These are phyloP conservation scores for Oryza longistaminata DNA, from an alignment of 176 grass and related monocot species.

Conservation along the genomic window DNA sequence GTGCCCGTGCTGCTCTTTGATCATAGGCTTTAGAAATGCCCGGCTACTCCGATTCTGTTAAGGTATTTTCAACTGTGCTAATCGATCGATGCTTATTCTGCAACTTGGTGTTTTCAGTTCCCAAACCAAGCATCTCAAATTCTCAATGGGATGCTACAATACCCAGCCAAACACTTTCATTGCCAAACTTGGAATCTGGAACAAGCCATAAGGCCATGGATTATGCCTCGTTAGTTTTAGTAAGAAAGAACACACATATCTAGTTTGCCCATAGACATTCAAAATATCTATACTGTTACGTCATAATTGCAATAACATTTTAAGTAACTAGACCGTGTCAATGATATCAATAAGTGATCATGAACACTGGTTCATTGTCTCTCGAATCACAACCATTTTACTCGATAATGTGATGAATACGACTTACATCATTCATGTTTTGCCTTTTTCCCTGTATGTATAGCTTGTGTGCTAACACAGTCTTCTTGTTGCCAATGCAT, in stretches of 20 bases:
- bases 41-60: background rate
- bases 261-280: background rate
- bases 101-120: background rate
- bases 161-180: background rate
- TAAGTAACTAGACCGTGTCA: background rate
- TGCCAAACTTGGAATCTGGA: background rate
- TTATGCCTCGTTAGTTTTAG: background rate
- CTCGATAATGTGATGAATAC: background rate
- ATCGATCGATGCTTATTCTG: conserved; percentile 18
- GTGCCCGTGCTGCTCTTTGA: background rate
- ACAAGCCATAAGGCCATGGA: background rate
- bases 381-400: background rate
- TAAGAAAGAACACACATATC: background rate
- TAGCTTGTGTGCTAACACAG: conserved; percentile 25
- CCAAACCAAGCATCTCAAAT: conserved; percentile 13
- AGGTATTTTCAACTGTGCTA: background rate
- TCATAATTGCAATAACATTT: background rate
- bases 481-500: conserved; percentile 40
- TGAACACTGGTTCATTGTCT: background rate
- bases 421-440: background rate
- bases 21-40: background rate
- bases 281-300: background rate
- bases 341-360: background rate
- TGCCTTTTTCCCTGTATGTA: background rate
- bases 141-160: background rate